A percentile compares a stretch with the other conserved stretches of the same genome.
Conservation (phyloP, 202 grass and related monocot genomes). For the Zoysia matrella region DNA sequence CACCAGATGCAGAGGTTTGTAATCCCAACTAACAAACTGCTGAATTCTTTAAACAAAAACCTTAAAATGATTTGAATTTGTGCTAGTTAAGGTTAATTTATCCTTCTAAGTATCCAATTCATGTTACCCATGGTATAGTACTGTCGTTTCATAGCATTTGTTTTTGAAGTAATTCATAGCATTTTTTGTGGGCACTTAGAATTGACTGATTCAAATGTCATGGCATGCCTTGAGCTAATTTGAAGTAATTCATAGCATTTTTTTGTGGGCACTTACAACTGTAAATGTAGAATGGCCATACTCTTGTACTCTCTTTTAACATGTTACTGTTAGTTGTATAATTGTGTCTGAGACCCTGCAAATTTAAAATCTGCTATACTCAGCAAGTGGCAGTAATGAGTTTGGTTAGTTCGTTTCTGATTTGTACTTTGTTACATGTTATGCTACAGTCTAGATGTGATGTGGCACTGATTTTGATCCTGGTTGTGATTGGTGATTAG, state of each 20-base stretch:
- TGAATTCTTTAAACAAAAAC: slow-evolving; percentile 29
- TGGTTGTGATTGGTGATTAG: not conserved
- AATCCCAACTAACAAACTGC: slow-evolving; percentile 32
- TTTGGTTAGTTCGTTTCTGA: not conserved
- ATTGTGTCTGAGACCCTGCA: slow-evolving; percentile 14
- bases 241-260: too few species aligned
- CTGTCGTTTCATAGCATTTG: not conserved
- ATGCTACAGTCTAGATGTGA: not conserved
- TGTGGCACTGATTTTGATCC: too few species aligned
- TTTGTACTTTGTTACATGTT: slow-evolving; percentile 2
- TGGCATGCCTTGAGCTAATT: not conserved
- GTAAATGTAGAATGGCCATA: not conserved
- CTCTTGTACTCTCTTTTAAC: slow-evolving; percentile 16
- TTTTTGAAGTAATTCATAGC: not conserved
- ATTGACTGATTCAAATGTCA: not conserved
- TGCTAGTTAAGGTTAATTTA: slow-evolving; percentile 30
- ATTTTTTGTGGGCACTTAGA: not conserved
- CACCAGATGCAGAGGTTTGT: slow-evolving; percentile 86
- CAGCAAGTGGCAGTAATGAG: not conserved
- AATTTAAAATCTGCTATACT: not conserved
- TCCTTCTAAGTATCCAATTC: slow-evolving; percentile 3
- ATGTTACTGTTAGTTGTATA: slow-evolving; percentile 8
- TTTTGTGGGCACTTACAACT: not conserved
- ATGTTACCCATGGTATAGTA: slow-evolving; percentile 1
- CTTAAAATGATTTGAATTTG: not conserved